Evolutionary conservation across 306 rosid genomes (phyloP).

Genomic region (Rosa chinensis): DNA sequence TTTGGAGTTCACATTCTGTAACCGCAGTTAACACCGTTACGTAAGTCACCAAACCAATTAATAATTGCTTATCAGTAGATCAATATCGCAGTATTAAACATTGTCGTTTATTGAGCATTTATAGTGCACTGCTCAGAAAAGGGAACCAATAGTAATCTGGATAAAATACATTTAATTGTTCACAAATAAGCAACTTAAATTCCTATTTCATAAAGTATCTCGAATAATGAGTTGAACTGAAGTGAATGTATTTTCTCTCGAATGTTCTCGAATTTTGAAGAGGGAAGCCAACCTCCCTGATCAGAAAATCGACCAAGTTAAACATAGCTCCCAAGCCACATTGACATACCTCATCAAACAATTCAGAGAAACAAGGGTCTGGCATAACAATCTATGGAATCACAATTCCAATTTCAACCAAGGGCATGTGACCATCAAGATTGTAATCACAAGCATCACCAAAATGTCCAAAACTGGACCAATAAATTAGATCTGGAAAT

Average conservation of each 20-base stretch:
- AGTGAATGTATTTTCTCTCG: neutral
- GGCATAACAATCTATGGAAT: neutral
- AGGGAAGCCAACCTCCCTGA: neutral
- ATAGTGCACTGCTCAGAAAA: neutral
- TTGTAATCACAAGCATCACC: neutral
- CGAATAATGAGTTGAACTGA: neutral
- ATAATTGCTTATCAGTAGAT: neutral
- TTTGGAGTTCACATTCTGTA: neutral
- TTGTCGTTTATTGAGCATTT: neutral
- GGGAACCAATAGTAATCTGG: conserved; percentile 9
- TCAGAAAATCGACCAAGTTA: neutral
- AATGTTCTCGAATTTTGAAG: neutral
- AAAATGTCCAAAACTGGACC: neutral
- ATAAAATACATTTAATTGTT: neutral
- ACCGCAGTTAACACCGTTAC: neutral
- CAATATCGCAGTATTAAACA: neutral
- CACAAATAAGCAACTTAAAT: neutral
- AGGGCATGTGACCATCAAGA: neutral
- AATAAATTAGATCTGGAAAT: neutral
- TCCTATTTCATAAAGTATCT: neutral
- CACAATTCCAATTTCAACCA: neutral
- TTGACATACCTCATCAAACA: neutral
- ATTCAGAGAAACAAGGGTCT: neutral
- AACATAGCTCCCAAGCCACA: neutral
- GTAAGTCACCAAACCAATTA: neutral